Evolutionary conservation across 306 rosid genomes (phyloP), one percentile per base, ranked within the genome.

Genomic region (Quercus agrifolia): DNA sequence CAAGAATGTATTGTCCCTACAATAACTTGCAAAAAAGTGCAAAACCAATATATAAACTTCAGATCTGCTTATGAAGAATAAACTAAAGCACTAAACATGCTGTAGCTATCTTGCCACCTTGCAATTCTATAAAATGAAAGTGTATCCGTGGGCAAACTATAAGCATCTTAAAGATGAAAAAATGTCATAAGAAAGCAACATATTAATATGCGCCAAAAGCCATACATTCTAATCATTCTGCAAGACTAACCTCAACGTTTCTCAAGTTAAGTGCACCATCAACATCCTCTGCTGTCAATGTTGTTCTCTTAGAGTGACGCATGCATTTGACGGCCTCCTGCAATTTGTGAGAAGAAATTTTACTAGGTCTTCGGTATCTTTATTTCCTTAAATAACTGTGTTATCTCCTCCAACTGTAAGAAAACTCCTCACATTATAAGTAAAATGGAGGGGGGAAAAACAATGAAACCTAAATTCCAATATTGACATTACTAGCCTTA

Each of bases 251-350:
- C 93, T 94, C 97, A 35, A 94, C 87, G 64, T 92, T 90, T 81
- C 95, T 90, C 79, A 94, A 87, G 64, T 91, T 89, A 78, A 94
- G 95, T 33, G 99, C 99, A 76, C 88, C 73, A 87, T 94, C 99
- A 19, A 92, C 97, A 80, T 92, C 99, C 31, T 86, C 90, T 4
- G 92, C 70, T 7, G 89, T 85, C 71, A 94, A 90, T 61, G 74
- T 75, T 57, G 97, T 92, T 80, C 97, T 77, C 82, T 74, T 91
- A 0, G 97, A 88, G 76, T 94, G 99, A 38, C 90, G 93, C 99
- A 94, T 92, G 81, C 99, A 94, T 83, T 92, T 94, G 78, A 94
- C 85, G 4, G 99, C 90, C 85, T 94, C 99, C 99, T 94, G 87
- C 71, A 68, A 61, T 70, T 82, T 61, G 76, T 61, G 28, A 70